These are phyloP conservation scores for Chaetomium sp. DNA, from an alignment of 2,329 filamentous ascomycete genomes.

Conservation along the genomic window DNA sequence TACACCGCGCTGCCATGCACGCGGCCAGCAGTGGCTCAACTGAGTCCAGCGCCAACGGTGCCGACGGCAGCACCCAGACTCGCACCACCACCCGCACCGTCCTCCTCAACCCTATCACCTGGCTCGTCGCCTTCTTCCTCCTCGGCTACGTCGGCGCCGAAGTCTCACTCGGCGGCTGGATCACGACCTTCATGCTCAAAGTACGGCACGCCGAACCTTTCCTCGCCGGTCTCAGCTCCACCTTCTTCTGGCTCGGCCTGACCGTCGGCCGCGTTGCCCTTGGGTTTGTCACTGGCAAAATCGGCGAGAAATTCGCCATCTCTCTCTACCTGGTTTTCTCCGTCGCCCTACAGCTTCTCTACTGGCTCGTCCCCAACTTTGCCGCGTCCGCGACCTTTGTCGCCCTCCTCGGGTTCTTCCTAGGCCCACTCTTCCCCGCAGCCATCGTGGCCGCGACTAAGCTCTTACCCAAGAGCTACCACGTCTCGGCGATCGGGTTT, in stretches of 20 bases:
- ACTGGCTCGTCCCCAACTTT: constrained; percentile 77
- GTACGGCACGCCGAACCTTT: constrained; percentile 64
- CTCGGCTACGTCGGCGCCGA: constrained; percentile 70
- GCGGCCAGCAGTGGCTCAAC: not conserved
- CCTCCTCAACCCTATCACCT: not conserved
- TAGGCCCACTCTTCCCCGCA: constrained; percentile 73
- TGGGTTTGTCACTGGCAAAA: constrained; percentile 66
- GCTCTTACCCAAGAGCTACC: constrained; percentile 63
- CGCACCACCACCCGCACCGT: constrained; percentile 41
- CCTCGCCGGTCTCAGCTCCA: constrained; percentile 66
- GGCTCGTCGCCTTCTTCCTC: constrained; percentile 31
- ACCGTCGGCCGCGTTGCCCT: constrained; percentile 66
- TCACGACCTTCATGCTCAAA: constrained; percentile 80
- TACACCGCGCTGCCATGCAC: constrained; percentile 42
- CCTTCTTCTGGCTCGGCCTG: constrained; percentile 79
- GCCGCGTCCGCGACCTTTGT: constrained; percentile 67
- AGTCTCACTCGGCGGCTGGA: constrained; percentile 59
- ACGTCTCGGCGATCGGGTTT: constrained; percentile 77
- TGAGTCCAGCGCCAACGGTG: not conserved
- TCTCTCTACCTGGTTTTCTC: constrained; percentile 56
- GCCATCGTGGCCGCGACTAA: constrained; percentile 68
- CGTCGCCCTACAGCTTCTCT: constrained; percentile 61
- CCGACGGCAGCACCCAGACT: constrained; percentile 28
- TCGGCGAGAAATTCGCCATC: constrained; percentile 65
- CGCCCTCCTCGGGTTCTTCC: constrained; percentile 67